These are phyloP conservation scores for Zizania latifolia DNA, from an alignment of 176 grass and related monocot genomes.

Conservation along the genomic window DNA sequence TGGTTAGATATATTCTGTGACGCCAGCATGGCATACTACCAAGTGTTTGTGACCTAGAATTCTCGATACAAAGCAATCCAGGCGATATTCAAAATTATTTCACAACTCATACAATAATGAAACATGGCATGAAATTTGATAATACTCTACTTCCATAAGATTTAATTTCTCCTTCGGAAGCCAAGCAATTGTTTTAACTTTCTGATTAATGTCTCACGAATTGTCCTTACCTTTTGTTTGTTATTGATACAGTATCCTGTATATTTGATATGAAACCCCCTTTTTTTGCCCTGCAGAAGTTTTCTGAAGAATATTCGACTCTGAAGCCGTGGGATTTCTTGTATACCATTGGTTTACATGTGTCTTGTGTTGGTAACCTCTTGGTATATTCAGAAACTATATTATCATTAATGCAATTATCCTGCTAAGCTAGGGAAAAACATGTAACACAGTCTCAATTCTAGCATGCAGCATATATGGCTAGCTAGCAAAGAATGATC, in stretches of 20 bases:
- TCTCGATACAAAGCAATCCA: not conserved
- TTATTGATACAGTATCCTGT: not conserved
- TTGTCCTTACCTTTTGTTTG: not conserved
- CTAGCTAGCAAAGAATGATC: conserved; percentile 2
- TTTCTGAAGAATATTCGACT: not conserved
- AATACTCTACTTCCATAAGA: not conserved
- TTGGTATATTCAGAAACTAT: not conserved
- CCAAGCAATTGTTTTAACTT: not conserved
- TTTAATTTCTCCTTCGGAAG: conserved; percentile 1
- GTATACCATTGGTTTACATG: not conserved
- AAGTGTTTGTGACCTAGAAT: not conserved
- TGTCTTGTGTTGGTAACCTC: not conserved
- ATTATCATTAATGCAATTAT: too few species aligned
- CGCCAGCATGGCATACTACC: not conserved
- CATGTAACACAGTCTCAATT: not conserved
- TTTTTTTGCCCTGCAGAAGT: conserved; percentile 12
- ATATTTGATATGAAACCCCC: not conserved
- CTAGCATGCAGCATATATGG: not conserved
- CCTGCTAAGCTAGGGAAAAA: not conserved
- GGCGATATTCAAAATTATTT: not conserved
- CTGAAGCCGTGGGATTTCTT: conserved; percentile 16
- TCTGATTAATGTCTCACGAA: not conserved
- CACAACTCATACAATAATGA: not conserved
- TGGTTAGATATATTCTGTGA: not conserved
- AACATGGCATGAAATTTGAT: not conserved